A percentile compares a stretch with the other conserved stretches of the same genome.
Conservation (phyloP, 768 basidiomycete genomes). For the Serendipita indica region DNA sequence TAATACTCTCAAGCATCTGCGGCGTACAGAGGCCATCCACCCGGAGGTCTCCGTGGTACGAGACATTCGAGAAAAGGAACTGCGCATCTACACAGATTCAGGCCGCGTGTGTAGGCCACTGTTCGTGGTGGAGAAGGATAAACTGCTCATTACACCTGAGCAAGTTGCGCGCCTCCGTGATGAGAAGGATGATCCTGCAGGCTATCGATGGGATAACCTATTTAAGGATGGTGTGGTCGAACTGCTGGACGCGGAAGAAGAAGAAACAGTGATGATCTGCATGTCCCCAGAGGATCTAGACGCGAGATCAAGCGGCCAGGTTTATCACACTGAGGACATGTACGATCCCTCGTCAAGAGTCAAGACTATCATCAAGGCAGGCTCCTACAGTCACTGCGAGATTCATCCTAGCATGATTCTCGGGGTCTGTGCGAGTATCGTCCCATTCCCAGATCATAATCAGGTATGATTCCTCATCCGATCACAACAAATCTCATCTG, state of each 20-base stretch:
- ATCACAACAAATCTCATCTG: conserved; percentile 6
- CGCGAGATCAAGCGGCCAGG: conserved; percentile 43
- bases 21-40: conserved; percentile 88
- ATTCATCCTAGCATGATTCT: conserved; percentile 99
- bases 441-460: conserved; percentile 99
- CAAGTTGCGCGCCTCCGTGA: conserved; percentile 62
- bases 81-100: conserved; percentile 90
- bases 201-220: conserved; percentile 69
- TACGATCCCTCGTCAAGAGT: conserved; percentile 80
- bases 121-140: conserved; percentile 90
- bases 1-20: conserved; percentile 80
- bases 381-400: conserved; percentile 98
- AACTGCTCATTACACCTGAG: conserved; percentile 67
- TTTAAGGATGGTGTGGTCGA: conserved; percentile 83
- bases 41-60: conserved; percentile 94
- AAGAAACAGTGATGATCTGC: conserved; percentile 98
- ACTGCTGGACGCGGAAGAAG: conserved; percentile 93
- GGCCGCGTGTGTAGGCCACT: conserved; percentile 94
- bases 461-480: conserved; percentile 42
- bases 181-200: conserved; percentile 29
- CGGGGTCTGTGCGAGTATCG: conserved; percentile 95
- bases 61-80: conserved; percentile 90
- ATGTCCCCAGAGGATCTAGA: conserved; percentile 97
- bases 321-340: conserved; percentile 46
- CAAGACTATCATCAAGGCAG: conserved; percentile 69